phyloP scores from a whole-genome alignment of 805 yeast genomes.

The Yarrowia divulgata region DNA sequence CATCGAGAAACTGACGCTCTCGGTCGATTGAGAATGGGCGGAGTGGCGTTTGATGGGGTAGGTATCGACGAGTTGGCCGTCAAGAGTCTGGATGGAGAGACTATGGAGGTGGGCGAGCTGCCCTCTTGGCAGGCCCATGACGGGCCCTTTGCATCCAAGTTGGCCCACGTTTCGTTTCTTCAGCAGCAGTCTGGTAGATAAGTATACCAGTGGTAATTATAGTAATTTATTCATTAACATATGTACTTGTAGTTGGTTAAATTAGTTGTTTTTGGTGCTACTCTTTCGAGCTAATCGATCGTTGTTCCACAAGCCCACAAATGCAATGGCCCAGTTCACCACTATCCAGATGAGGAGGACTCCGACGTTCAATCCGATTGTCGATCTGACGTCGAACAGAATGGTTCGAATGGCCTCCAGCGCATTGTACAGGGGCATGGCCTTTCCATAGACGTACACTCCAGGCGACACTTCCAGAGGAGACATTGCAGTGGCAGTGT shows the following conservation, averaged over 20 bases:
- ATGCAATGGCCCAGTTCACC: conserved; percentile 49
- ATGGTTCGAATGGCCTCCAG: conserved; percentile 67
- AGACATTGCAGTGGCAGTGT: conserved; percentile 72
- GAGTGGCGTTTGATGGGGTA: conserved; percentile 19
- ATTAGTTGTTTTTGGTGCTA: not conserved
- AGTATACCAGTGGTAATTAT: too few species aligned
- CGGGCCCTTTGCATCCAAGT: conserved; percentile 32
- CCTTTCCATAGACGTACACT: conserved; percentile 71
- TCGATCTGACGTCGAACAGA: conserved; percentile 62
- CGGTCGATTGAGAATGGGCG: conserved; percentile 14
- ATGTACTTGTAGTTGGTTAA: not conserved
- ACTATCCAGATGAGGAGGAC: conserved; percentile 68
- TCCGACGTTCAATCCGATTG: conserved; percentile 67
- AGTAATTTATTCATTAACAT: conserved; percentile 29
- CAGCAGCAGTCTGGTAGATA: conserved; percentile 37
- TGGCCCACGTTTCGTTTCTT: conserved; percentile 22
- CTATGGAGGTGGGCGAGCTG: conserved; percentile 1
- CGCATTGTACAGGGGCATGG: conserved; percentile 72
- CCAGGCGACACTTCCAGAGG: conserved; percentile 65
- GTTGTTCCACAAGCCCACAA: conserved; percentile 19
- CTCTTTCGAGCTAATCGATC: not conserved
- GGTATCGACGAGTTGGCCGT: conserved; percentile 10
- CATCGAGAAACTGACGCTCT: conserved; percentile 30
- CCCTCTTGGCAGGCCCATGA: conserved; percentile 37
- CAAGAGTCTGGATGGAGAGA: conserved; percentile 10